These are phyloP conservation scores for Alternaria metachromatica DNA, from an alignment of 2,329 filamentous ascomycete species.

Conservation along the genomic window DNA sequence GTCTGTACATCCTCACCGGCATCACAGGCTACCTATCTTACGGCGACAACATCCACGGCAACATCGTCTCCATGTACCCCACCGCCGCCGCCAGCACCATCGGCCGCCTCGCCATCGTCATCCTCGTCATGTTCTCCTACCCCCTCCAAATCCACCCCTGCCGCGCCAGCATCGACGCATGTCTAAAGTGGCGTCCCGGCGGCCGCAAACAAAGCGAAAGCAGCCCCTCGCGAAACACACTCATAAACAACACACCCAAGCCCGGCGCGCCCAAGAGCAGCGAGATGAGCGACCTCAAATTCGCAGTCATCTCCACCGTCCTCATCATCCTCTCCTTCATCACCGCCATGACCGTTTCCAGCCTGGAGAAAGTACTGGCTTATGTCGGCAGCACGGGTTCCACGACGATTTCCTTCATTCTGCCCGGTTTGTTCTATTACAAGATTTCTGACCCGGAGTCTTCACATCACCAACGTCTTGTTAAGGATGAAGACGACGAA, in stretches of 20 bases:
- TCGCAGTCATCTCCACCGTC: constrained; percentile 84
- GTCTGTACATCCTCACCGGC: constrained; percentile 87
- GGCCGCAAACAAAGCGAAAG: constrained; percentile 43
- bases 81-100: constrained; percentile 85
- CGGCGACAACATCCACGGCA: constrained; percentile 85
- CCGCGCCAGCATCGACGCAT: constrained; percentile 90
- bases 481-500: constrained; percentile 92
- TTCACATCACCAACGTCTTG: constrained; percentile 80
- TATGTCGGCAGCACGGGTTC: constrained; percentile 95
- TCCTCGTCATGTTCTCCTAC: constrained; percentile 95
- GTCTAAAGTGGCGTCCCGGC: constrained; percentile 85
- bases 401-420: constrained; percentile 95
- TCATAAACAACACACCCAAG: constrained; percentile 49
- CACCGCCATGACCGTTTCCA: constrained; percentile 88
- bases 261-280: constrained; percentile 38
- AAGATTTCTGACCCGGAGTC: constrained; percentile 94
- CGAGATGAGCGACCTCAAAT: constrained; percentile 83
- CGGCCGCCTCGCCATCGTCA: constrained; percentile 91
- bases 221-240: constrained; percentile 53
- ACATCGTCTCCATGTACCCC: constrained; percentile 78
- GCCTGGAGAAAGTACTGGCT: constrained; percentile 86
- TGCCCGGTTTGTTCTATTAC: constrained; percentile 96
- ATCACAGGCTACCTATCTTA: constrained; percentile 97
- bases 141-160: constrained; percentile 96
- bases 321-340: constrained; percentile 87